Evolutionary conservation across 208 protist genomes (phyloP).

Genomic region (Leishmania lainsoni): DNA sequence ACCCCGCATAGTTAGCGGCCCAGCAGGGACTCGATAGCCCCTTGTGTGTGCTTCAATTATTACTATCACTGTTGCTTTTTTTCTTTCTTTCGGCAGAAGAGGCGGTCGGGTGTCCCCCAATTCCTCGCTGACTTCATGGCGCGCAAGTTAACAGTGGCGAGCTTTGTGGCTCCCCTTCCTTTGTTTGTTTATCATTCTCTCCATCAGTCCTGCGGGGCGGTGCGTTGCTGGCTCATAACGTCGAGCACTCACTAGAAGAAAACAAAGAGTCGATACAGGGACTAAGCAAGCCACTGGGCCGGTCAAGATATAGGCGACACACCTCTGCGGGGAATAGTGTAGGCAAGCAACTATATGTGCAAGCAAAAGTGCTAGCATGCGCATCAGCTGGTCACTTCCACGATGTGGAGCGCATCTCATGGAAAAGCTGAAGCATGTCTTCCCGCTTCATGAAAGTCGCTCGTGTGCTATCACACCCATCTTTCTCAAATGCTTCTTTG

Average conservation of each 20-base stretch:
- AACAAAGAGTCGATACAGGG: neutral
- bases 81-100: neutral
- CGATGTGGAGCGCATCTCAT: neutral
- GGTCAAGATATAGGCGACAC: neutral
- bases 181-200: neutral
- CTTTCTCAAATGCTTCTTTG: neutral
- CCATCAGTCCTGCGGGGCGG: neutral
- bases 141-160: neutral
- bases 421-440: neutral
- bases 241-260: neutral
- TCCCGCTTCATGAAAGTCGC: neutral
- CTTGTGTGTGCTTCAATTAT: neutral
- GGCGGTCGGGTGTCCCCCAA: neutral
- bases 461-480: neutral
- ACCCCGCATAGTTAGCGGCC: conserved; percentile 3
- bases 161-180: neutral
- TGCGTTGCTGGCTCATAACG: neutral
- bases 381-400: neutral
- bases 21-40: neutral
- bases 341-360: neutral
- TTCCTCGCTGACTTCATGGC: neutral
- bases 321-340: neutral
- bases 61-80: too few relatives aligned
- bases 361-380: neutral
- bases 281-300: neutral